Base-by-base conservation (phyloP, 148 eudicot genomes). In the Arctostaphylos glauca region DNA sequence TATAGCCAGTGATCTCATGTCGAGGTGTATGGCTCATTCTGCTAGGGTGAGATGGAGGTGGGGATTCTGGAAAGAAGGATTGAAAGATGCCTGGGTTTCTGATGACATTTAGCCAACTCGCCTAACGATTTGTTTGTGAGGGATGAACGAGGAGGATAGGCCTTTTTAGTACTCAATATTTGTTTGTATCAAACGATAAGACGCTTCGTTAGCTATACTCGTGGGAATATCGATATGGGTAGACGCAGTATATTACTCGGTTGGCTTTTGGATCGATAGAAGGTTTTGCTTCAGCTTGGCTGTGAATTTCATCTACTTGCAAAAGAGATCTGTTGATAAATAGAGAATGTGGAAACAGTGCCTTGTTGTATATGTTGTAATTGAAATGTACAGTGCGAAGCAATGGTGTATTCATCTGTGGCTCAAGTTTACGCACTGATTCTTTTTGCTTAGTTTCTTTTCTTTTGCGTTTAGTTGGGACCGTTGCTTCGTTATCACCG, bases 31-130 rank as follows among this genome's bases (percentile, higher is more conserved):
- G 50, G 81, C 84, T 67, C 80, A 12, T 49, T 87, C 85, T 77
- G 56, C 91, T 52, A 83, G 84, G 81, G 86, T 87, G 72, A 82
- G 80, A 53, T 91, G 93, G 94, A 88, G 85, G 77, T 91, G 96
- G 96, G 96, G 96, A 6, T 77, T 87, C 79, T 91, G 96, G 94
- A 91, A 86, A 78, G 91, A 90, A 84, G 91, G 92, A 59, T 77
- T 54, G 13, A 78, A 89, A 71, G 96, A 93, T 87, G 84, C 77
- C 70, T 93, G 93, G 93, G 76, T 90, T 19, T 86, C 80, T 43
- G 80, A 77, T 77, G 68, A 67, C 67, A 56, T 77, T 21, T 41
- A 77, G 43, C 43, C 58, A 49, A 5, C 9, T 75, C 5, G 5
- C 59, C 0, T 23, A 50, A 50, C 41, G 38, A 31, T 19, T 66